phyloP scores from a whole-genome alignment of 148 eudicot genomes.

The Linanthus parryae region DNA sequence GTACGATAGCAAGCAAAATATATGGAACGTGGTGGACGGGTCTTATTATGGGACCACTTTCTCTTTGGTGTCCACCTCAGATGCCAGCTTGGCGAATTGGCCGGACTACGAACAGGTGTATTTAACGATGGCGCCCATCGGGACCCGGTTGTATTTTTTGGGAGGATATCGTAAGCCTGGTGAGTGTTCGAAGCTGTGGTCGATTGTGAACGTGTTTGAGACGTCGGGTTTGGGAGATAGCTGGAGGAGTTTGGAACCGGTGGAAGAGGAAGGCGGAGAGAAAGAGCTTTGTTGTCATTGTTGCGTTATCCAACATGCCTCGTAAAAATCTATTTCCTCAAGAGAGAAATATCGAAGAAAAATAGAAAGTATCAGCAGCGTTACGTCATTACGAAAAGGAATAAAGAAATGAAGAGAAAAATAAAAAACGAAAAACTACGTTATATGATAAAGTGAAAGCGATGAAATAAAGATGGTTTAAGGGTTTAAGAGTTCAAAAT shows the following conservation, averaged over 20 bases:
- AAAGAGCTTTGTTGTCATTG: constrained; percentile 35
- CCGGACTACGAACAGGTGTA: constrained; percentile 16
- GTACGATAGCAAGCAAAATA: constrained; percentile 23
- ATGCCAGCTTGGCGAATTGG: constrained; percentile 4
- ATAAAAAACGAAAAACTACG: too few relatives aligned
- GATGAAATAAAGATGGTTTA: too few relatives aligned
- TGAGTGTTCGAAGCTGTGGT: constrained; percentile 16
- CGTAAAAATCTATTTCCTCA: too few relatives aligned
- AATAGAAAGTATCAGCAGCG: too few relatives aligned
- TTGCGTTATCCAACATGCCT: constrained; percentile 28
- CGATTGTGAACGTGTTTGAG: constrained; percentile 35
- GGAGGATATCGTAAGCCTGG: constrained; percentile 27
- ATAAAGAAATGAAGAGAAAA: too few relatives aligned
- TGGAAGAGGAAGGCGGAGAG: constrained; percentile 36
- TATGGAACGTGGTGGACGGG: constrained; percentile 31
- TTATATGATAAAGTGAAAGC: too few relatives aligned
- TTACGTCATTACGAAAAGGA: too few relatives aligned
- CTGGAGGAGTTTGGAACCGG: constrained; percentile 9
- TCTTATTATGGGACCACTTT: constrained; percentile 17
- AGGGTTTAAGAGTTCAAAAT: too few relatives aligned
- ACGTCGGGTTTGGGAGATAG: too few relatives aligned
- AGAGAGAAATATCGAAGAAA: too few relatives aligned
- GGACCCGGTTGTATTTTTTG: constrained; percentile 26
- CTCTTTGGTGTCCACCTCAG: constrained; percentile 16
- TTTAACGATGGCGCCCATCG: constrained; percentile 40